These are phyloP conservation scores for Nakaseomyces bracarensis DNA, from an alignment of 1,139 yeast species.

Conservation along the genomic window DNA sequence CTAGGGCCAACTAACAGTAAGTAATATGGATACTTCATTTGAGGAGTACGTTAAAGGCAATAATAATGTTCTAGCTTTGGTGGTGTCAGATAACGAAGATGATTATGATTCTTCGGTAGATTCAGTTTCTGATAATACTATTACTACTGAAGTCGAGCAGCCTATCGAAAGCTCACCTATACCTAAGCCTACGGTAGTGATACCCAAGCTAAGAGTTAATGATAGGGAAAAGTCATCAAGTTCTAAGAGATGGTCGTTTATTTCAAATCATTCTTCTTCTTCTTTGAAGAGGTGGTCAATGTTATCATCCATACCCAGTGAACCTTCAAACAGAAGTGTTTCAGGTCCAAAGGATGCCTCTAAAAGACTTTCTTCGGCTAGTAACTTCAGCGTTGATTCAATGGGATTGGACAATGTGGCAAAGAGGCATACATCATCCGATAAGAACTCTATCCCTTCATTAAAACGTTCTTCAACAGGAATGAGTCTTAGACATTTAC, in stretches of 20 bases:
- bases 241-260: constrained; percentile 26
- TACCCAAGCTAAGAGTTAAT: not conserved
- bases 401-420: not conserved
- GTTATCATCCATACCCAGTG: constrained; percentile 17
- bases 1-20: too few species aligned
- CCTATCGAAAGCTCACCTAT: not conserved
- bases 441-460: constrained; percentile 13
- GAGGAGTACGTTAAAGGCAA: constrained; percentile 8
- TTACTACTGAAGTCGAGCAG: constrained; percentile 10
- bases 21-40: constrained; percentile 14
- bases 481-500: constrained; percentile 26
- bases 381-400: constrained; percentile 9
- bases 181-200: not conserved
- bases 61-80: constrained; percentile 18
- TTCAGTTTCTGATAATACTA: constrained; percentile 12
- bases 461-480: constrained; percentile 29
- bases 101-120: constrained; percentile 16
- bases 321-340: constrained; percentile 13
- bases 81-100: constrained; percentile 29
- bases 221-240: constrained; percentile 8
- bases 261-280: constrained; percentile 24
- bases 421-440: constrained; percentile 4
- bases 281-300: constrained; percentile 30
- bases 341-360: constrained; percentile 16
- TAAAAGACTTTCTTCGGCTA: constrained; percentile 18